A percentile compares a stretch with the other conserved stretches of the same genome.
Evolutionary conservation across 106 monocot species (phyloP).

Genomic region (Dioscorea dumetorum): DNA sequence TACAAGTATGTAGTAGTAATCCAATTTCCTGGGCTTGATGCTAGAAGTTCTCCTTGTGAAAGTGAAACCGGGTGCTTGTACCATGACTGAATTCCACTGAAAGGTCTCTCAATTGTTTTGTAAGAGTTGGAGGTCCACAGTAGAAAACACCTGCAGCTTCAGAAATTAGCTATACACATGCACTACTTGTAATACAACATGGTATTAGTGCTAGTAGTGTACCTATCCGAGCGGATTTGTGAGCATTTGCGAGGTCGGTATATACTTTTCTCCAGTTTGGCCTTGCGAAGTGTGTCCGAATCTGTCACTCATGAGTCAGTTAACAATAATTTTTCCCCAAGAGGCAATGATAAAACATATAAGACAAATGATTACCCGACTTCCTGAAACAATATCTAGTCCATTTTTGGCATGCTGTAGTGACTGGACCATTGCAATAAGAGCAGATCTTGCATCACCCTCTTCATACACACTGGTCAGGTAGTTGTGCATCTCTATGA

Average conservation of each 20-base stretch:
- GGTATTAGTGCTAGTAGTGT: neutral
- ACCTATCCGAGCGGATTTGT: constrained; percentile 55
- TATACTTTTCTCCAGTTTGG: constrained; percentile 80
- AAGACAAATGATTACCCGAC: constrained; percentile 30
- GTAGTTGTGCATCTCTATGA: constrained; percentile 95
- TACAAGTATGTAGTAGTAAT: constrained; percentile 15
- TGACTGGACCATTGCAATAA: constrained; percentile 86
- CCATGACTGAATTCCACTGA: constrained; percentile 81
- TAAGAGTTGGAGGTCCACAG: constrained; percentile 78
- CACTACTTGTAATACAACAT: neutral
- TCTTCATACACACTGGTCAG: constrained; percentile 93
- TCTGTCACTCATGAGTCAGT: constrained; percentile 25
- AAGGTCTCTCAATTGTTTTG: constrained; percentile 67
- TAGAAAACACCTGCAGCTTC: constrained; percentile 79
- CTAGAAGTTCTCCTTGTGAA: constrained; percentile 98
- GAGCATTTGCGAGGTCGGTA: constrained; percentile 38
- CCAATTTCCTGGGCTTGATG: constrained; percentile 2
- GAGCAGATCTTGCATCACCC: constrained; percentile 93
- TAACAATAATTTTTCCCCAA: neutral
- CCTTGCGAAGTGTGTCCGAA: constrained; percentile 62
- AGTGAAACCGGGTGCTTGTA: constrained; percentile 79
- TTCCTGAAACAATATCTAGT: constrained; percentile 83
- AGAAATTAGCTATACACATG: neutral
- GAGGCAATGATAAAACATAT: no score
- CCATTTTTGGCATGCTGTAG: constrained; percentile 91